Evolutionary conservation across 139 green algal genomes (phyloP).

Genomic region (Coelastrella sp.): DNA sequence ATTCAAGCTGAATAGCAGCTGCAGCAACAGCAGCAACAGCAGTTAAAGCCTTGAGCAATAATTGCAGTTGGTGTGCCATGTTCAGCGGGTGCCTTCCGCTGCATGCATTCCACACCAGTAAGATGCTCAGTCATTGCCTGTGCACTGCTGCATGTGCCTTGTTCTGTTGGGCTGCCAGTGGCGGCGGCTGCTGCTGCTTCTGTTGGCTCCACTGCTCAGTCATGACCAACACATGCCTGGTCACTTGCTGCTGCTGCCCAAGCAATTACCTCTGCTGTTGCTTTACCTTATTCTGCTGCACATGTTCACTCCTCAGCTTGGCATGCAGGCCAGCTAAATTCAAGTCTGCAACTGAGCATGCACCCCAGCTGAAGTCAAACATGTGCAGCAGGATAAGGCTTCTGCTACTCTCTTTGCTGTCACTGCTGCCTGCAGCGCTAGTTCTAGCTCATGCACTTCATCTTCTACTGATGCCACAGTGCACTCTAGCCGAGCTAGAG

Average conservation of each 20-base stretch:
- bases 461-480: neutral
- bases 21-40: too few species aligned
- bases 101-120: too few species aligned
- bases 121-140: too few species aligned
- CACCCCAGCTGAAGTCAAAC: too few species aligned
- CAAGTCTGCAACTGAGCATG: too few species aligned
- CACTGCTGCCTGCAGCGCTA: neutral
- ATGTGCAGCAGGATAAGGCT: too few species aligned
- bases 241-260: conserved; percentile 39
- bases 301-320: neutral
- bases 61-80: too few species aligned
- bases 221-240: neutral
- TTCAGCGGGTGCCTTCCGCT: too few species aligned
- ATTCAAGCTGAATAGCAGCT: too few species aligned
- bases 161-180: neutral
- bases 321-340: too few species aligned
- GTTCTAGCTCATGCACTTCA: neutral
- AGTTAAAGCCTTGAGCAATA: too few species aligned
- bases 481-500: too few species aligned
- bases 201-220: neutral
- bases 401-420: neutral
- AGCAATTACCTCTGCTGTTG: conserved; percentile 33
- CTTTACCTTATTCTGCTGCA: neutral
- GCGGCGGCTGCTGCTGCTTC: conserved; percentile 16
- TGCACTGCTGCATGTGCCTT: neutral